phyloP scores from a whole-genome alignment of 495 filamentous ascomycete genomes.

The Sordaria brevicollis region DNA sequence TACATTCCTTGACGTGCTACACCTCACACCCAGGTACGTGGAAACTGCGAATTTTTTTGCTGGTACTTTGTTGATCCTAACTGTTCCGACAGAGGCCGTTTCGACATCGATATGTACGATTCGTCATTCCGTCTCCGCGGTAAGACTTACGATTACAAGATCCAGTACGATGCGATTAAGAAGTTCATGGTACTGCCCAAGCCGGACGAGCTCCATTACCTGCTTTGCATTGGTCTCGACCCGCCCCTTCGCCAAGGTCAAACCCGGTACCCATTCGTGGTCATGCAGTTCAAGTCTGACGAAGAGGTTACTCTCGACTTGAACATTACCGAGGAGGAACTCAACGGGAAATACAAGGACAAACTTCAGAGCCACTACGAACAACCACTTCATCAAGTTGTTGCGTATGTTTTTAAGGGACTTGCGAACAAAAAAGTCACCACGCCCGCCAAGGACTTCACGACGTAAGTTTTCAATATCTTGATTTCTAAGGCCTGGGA shows the following conservation, averaged over 20 bases:
- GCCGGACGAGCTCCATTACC: constrained; percentile 87
- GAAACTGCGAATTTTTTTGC: not conserved
- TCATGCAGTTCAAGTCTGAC: constrained; percentile 98
- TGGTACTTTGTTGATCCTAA: constrained; percentile 17
- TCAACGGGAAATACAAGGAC: constrained; percentile 80
- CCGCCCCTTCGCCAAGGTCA: constrained; percentile 95
- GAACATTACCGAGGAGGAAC: constrained; percentile 84
- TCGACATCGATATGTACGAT: constrained; percentile 99
- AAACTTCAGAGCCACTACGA: constrained; percentile 84
- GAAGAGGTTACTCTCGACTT: constrained; percentile 95
- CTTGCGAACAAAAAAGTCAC: constrained; percentile 89
- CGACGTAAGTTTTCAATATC: constrained; percentile 36
- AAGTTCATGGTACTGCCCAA: constrained; percentile 98
- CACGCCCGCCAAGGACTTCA: constrained; percentile 87
- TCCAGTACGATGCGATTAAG: constrained; percentile 93
- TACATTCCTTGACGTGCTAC: constrained; percentile 92
- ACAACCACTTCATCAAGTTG: constrained; percentile 78
- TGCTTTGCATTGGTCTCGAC: constrained; percentile 92
- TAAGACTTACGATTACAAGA: constrained; percentile 99
- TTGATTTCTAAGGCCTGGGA: not conserved
- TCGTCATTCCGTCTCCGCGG: constrained; percentile 93
- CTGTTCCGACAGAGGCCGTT: constrained; percentile 65
- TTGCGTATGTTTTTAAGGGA: constrained; percentile 88
- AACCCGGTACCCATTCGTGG: constrained; percentile 95
- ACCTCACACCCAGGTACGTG: constrained; percentile 85